These are phyloP conservation scores for Mycena capillaripes DNA, from an alignment of 768 basidiomycete genomes.

Conservation along the genomic window DNA sequence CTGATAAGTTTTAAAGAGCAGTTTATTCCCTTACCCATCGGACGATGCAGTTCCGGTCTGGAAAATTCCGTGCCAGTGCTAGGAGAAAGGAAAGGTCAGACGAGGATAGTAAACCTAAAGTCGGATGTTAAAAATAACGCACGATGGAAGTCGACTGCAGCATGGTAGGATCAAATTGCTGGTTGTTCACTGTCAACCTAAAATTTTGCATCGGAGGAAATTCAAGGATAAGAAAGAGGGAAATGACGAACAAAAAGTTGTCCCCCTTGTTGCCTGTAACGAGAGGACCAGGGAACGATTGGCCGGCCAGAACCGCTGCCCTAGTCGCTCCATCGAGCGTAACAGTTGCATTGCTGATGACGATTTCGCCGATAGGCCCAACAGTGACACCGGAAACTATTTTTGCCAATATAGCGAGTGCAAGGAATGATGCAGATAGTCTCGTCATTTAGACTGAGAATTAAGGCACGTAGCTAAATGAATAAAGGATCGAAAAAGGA, in stretches of 20 bases:
- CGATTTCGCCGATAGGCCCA: constrained; percentile 6
- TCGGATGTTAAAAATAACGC: constrained; percentile 23
- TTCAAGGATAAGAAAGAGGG: not conserved
- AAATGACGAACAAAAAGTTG: constrained; percentile 41
- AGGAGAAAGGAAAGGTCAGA: too few species aligned
- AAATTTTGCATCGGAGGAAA: not conserved
- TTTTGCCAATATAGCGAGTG: not conserved
- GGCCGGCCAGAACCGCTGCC: constrained; percentile 46
- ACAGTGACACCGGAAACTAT: not conserved
- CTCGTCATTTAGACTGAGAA: not conserved
- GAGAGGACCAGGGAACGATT: constrained; percentile 49
- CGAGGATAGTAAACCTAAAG: too few species aligned
- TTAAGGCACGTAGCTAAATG: not conserved
- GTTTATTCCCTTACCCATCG: constrained; percentile 40
- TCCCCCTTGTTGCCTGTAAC: constrained; percentile 56
- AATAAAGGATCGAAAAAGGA: not conserved
- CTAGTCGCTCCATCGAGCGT: constrained; percentile 3
- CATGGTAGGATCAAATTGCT: constrained; percentile 54
- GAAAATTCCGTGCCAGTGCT: constrained; percentile 54
- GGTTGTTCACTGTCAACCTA: constrained; percentile 56
- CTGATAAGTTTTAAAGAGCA: not conserved
- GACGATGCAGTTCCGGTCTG: constrained; percentile 48
- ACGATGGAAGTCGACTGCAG: constrained; percentile 58
- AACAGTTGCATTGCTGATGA: not conserved
- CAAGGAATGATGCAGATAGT: constrained; percentile 11